phyloP scores from a whole-genome alignment of 768 basidiomycete genomes.

The Xerocomus spinulosus region DNA sequence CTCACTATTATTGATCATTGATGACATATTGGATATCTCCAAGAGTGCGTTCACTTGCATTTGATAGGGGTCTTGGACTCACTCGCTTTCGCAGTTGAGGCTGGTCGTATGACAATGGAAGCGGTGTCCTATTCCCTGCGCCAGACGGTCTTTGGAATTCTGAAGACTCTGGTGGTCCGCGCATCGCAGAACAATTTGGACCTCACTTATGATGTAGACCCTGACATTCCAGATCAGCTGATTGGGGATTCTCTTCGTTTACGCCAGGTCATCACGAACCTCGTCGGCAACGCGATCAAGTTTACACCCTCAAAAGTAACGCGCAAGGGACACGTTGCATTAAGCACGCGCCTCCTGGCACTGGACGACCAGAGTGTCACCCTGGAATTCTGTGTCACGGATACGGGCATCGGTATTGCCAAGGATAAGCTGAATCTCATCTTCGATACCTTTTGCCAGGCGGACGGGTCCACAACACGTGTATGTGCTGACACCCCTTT shows the following conservation, averaged over 20 bases:
- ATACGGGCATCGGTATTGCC: conserved; percentile 98
- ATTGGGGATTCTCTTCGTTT: conserved; percentile 95
- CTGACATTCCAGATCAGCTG: conserved; percentile 92
- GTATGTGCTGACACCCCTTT: conserved; percentile 39
- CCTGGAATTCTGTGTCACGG: conserved; percentile 94
- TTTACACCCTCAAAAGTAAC: conserved; percentile 82
- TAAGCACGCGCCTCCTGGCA: conserved; percentile 77
- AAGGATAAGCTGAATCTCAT: conserved; percentile 97
- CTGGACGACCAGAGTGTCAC: conserved; percentile 81
- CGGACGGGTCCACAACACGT: conserved; percentile 95
- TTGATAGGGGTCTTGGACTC: not conserved
- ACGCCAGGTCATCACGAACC: conserved; percentile 91
- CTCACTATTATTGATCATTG: conserved; percentile 91
- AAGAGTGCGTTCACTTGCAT: conserved; percentile 72
- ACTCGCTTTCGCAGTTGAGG: conserved; percentile 68
- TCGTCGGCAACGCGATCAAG: conserved; percentile 96
- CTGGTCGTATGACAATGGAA: conserved; percentile 99
- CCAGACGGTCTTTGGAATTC: conserved; percentile 94
- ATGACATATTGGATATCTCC: conserved; percentile 98
- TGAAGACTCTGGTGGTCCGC: conserved; percentile 96
- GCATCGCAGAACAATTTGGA: conserved; percentile 96
- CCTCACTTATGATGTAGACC: conserved; percentile 93
- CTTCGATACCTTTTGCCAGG: conserved; percentile 98
- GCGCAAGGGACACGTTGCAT: conserved; percentile 83
- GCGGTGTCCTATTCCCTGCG: conserved; percentile 96